Percentiles rank a stretch among this genome's conserved stretches.
These are phyloP conservation scores for Backusella tarrabulga DNA, from an alignment of 192 early-diverging fungal genomes.

Conservation along the genomic window DNA sequence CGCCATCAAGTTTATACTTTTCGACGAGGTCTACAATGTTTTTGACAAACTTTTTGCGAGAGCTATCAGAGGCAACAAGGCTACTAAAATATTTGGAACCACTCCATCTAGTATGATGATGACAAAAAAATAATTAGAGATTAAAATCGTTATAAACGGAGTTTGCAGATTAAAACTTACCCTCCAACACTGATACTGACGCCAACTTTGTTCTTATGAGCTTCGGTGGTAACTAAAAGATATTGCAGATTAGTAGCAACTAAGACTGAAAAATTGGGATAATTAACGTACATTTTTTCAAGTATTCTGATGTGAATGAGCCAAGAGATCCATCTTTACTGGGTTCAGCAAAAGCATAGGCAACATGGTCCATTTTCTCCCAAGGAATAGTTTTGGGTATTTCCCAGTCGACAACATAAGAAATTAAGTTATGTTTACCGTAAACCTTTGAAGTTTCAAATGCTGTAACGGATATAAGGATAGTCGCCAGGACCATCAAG, in stretches of 20 bases:
- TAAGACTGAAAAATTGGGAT: background rate
- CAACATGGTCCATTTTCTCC: constrained; percentile 54
- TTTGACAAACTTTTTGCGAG: constrained; percentile 35
- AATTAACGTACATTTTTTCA: background rate
- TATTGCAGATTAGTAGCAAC: background rate
- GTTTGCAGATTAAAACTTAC: background rate
- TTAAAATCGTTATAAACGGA: background rate
- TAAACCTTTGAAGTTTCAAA: background rate
- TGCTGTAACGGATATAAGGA: background rate
- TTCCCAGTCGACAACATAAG: constrained; percentile 28
- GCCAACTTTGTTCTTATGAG: constrained; percentile 22
- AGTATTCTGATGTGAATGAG: background rate
- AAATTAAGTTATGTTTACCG: background rate
- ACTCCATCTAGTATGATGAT: constrained; percentile 31
- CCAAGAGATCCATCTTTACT: constrained; percentile 20
- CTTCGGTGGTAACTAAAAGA: constrained; percentile 20
- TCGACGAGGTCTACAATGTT: constrained; percentile 40
- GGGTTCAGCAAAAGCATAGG: constrained; percentile 55
- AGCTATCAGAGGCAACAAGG: constrained; percentile 11
- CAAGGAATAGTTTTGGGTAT: constrained; percentile 31
- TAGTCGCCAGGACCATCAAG: background rate
- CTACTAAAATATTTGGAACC: constrained; percentile 33
- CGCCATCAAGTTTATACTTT: constrained; percentile 50
- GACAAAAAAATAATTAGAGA: background rate
- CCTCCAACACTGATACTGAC: constrained; percentile 36